Percentiles rank a stretch among this genome's conserved stretches.
phyloP scores from a whole-genome alignment of 768 basidiomycete species.

The Xanthoconium stramineum region DNA sequence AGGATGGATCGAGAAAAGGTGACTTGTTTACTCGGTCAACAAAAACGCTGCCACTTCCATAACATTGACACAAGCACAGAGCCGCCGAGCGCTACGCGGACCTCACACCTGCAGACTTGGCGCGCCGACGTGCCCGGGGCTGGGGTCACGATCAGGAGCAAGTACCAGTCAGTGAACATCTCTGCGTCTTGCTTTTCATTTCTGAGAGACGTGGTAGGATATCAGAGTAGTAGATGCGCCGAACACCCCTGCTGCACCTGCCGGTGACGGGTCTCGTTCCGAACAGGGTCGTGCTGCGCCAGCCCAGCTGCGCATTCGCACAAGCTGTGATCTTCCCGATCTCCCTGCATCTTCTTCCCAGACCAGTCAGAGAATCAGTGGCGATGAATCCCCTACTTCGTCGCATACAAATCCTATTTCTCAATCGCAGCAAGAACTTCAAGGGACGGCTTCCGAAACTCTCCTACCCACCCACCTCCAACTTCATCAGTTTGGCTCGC shows the following conservation, averaged over 20 bases:
- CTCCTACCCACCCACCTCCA: constrained; percentile 63
- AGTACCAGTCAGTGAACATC: constrained; percentile 13
- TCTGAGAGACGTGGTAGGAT: constrained; percentile 14
- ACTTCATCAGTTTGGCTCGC: constrained; percentile 77
- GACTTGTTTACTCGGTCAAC: constrained; percentile 6
- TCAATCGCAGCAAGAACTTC: constrained; percentile 33
- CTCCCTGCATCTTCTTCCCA: constrained; percentile 14
- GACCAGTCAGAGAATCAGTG: not conserved
- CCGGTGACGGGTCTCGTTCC: constrained; percentile 2
- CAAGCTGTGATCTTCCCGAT: constrained; percentile 34
- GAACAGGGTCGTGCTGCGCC: constrained; percentile 13
- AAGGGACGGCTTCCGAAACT: constrained; percentile 44
- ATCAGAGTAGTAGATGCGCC: constrained; percentile 9
- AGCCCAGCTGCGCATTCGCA: constrained; percentile 42
- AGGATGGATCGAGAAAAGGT: constrained; percentile 89
- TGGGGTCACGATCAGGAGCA: constrained; percentile 54
- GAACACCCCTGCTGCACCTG: not conserved
- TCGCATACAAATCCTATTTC: constrained; percentile 26
- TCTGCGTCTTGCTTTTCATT: not conserved
- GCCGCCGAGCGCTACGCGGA: constrained; percentile 82
- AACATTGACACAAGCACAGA: constrained; percentile 35
- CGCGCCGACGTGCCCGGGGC: constrained; percentile 58
- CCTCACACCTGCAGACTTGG: constrained; percentile 54
- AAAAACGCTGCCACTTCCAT: not conserved
- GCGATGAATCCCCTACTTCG: constrained; percentile 7